Percentiles rank a stretch among this genome's conserved stretches.
These are phyloP conservation scores for Hirschioporus abietinus DNA, from an alignment of 768 basidiomycete genomes.

Conservation along the genomic window DNA sequence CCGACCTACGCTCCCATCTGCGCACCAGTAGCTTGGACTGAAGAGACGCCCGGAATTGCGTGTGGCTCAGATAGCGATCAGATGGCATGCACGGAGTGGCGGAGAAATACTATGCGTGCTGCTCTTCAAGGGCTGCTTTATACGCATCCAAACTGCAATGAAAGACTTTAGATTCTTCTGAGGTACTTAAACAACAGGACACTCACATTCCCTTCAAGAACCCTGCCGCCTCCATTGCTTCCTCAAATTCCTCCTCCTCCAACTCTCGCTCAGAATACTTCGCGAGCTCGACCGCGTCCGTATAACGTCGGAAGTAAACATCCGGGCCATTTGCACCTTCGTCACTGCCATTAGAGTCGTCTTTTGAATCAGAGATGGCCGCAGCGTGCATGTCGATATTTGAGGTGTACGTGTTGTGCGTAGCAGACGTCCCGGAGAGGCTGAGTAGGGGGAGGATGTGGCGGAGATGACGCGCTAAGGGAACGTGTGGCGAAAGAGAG, in stretches of 20 bases:
- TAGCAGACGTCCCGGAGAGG: not conserved
- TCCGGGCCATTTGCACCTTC: constrained; percentile 13
- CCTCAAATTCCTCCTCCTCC: constrained; percentile 60
- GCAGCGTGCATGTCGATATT: too few relatives aligned
- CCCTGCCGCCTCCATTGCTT: constrained; percentile 55
- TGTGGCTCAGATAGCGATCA: too few relatives aligned
- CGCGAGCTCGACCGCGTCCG: constrained; percentile 69
- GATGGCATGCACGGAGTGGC: too few relatives aligned
- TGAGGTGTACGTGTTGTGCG: too few relatives aligned
- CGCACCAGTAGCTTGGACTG: too few relatives aligned
- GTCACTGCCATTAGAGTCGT: not conserved
- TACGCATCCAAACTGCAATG: not conserved
- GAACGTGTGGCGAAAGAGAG: constrained; percentile 59
- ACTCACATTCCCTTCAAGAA: constrained; percentile 60
- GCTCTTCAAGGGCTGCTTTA: not conserved
- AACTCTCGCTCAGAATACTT: constrained; percentile 56
- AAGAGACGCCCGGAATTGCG: too few relatives aligned
- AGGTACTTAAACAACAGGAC: not conserved
- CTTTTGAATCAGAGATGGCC: constrained; percentile 36
- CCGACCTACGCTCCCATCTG: too few relatives aligned
- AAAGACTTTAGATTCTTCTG: not conserved
- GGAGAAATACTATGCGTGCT: not conserved
- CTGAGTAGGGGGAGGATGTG: constrained; percentile 59
- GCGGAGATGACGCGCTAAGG: constrained; percentile 78
- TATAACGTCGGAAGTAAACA: constrained; percentile 44